A percentile compares a stretch with the other conserved stretches of the same genome.
Conservation (phyloP, 441 rosid species). For the Aleurites moluccanus region DNA sequence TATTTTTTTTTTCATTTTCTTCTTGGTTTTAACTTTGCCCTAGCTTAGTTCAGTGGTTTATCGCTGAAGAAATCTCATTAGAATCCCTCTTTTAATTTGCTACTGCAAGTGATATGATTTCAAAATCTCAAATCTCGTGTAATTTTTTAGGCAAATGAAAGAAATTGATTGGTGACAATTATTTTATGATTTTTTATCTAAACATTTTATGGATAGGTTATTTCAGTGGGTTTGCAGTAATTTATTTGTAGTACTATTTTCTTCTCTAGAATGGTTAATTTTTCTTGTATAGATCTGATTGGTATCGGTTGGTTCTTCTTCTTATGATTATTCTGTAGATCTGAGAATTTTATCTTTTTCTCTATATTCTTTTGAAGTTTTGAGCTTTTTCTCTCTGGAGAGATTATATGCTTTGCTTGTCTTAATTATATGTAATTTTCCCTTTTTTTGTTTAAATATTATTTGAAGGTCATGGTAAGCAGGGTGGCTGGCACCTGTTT, state of each 20-base stretch:
- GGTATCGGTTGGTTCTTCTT: neutral
- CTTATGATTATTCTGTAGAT: conserved; percentile 10
- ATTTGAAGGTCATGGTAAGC: conserved; percentile 91
- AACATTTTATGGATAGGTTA: neutral
- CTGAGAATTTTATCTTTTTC: conserved; percentile 11
- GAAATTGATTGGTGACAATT: neutral
- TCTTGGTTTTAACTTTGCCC: neutral
- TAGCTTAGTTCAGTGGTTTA: conserved; percentile 1
- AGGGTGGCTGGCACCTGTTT: conserved; percentile 78
- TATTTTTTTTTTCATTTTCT: neutral
- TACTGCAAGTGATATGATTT: neutral
- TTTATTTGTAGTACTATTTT: neutral
- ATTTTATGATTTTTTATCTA: neutral
- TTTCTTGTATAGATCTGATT: neutral
- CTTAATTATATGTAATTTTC: conserved; percentile 30
- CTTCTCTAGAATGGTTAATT: neutral
- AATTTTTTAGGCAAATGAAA: neutral
- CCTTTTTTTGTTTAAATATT: conserved; percentile 34
- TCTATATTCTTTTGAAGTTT: neutral
- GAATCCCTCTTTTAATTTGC: neutral
- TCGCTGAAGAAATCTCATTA: too few species aligned
- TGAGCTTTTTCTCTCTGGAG: neutral
- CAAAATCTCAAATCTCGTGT: neutral
- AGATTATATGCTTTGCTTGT: conserved; percentile 22
- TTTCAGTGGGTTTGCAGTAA: neutral